Base-by-base conservation (phyloP, 306 rosid genomes). In the Ceratonia siliqua region DNA sequence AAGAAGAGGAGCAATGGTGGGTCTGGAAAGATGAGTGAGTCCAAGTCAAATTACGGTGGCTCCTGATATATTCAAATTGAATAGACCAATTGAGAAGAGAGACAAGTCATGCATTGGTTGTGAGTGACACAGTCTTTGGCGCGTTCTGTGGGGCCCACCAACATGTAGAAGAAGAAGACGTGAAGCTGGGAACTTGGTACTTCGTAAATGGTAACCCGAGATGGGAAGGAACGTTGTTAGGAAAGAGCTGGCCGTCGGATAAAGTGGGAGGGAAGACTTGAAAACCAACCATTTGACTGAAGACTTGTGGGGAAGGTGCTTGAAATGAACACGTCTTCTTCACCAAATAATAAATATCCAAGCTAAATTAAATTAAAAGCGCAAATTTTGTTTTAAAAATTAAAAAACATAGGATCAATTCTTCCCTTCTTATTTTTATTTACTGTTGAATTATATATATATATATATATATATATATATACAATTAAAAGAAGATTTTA, bases 61-160 rank as follows among this genome's bases (percentile, higher is more conserved):
- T 13, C 32, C 49, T 38, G 45, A 0, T 25, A 4, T 8, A 30
- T 61, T 32, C 14, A 33, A 17, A n/a, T 36, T 48, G 54, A 17
- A 17, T 3, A 48, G 54, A 48, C 6, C 45, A 10, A 11, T 70
- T 18, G 22, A 67, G 71, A 78, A 43, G 72, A 32, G 24, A 8
- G 43, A 45, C 38, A 70, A 33, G 66, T 70, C 86, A 82, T 43
- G 82, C 84, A 49, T 45, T 48, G 84, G 46, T 33, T 78, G 75
- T 28, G 64, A 17, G 11, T 63, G 50, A 22, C 14, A n/a, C 36
- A 36, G 38, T 25, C 61, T 50, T 63, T 38, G 33, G 75, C 84
- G 79, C 49, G 83, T 71, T 58, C 0, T 11, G 69, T 68, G 82
- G 89, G 87, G 33, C 76, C 76, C 73, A 22, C 69, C 7, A 32